A percentile compares a stretch with the other conserved stretches of the same genome.
phyloP scores from a whole-genome alignment of 2,329 filamentous ascomycete genomes.

The Trichoderma lentiforme region DNA sequence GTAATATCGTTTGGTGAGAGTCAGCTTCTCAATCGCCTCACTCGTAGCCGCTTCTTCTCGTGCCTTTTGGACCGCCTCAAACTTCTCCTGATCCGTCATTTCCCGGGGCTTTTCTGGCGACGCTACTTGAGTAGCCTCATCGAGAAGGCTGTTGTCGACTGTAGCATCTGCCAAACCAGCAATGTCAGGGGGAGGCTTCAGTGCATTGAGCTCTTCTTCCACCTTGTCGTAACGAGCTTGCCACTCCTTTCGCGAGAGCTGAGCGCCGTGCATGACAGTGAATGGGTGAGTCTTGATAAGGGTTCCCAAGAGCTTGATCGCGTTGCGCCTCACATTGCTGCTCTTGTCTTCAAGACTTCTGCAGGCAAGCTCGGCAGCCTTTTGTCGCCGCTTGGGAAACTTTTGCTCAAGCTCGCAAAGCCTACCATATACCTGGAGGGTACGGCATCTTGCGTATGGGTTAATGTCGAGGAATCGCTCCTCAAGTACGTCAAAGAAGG shows the following conservation, averaged over 20 bases:
- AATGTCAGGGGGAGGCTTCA: conserved; percentile 79
- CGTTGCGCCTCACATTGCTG: conserved; percentile 92
- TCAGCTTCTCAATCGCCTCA: conserved; percentile 82
- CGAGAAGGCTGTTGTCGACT: conserved; percentile 74
- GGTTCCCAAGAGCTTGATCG: conserved; percentile 84
- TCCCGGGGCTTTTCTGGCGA: conserved; percentile 61
- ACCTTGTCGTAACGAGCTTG: conserved; percentile 75
- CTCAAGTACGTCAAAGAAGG: conserved; percentile 94
- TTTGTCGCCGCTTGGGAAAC: conserved; percentile 87
- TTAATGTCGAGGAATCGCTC: conserved; percentile 96
- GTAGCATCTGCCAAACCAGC: conserved; percentile 56
- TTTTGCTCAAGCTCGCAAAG: conserved; percentile 95
- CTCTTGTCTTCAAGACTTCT: conserved; percentile 95
- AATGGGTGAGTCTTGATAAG: conserved; percentile 95
- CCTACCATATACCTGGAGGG: conserved; percentile 89
- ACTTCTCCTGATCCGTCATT: conserved; percentile 77
- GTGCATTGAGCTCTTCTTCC: conserved; percentile 73
- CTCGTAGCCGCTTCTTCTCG: conserved; percentile 85
- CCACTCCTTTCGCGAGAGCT: conserved; percentile 84
- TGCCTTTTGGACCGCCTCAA: conserved; percentile 71
- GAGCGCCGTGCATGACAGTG: conserved; percentile 82
- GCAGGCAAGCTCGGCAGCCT: conserved; percentile 79
- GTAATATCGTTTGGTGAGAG: conserved; percentile 86
- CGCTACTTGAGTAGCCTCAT: conserved; percentile 82
- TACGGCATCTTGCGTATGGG: conserved; percentile 87